A percentile compares a stretch with the other conserved stretches of the same genome.
These are phyloP conservation scores for Backusella liffmaniae DNA, from an alignment of 192 early-diverging fungal species.

Conservation along the genomic window DNA sequence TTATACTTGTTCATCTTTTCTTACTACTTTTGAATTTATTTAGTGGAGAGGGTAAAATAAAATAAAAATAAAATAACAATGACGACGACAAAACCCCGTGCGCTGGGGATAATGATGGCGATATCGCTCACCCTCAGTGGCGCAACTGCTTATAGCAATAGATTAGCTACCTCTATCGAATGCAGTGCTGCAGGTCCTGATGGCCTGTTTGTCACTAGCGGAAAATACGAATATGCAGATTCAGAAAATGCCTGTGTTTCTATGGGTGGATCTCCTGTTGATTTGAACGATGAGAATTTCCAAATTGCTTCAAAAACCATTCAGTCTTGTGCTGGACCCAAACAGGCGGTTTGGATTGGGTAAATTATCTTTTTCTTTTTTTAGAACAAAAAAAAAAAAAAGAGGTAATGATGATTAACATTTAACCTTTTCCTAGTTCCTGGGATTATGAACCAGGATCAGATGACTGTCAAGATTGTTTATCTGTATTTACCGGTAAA, in stretches of 20 bases:
- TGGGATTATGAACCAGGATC: neutral
- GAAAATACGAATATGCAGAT: neutral
- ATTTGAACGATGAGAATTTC: neutral
- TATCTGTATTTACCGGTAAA: neutral
- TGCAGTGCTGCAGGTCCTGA: neutral
- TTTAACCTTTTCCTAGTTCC: neutral
- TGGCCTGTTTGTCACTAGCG: neutral
- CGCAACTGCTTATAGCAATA: neutral
- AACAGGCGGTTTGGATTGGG: neutral
- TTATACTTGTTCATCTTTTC: neutral
- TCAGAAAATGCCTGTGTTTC: neutral
- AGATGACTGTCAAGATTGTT: neutral
- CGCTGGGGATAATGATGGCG: neutral
- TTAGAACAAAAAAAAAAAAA: too few species aligned
- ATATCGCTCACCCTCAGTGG: neutral
- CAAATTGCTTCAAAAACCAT: neutral
- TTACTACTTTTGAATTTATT: neutral
- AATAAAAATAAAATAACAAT: neutral
- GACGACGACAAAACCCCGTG: neutral
- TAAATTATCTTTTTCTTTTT: neutral
- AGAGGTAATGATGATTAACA: too few species aligned
- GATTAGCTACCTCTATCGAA: neutral
- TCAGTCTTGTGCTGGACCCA: neutral
- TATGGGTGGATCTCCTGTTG: neutral
- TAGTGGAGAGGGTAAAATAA: neutral